A percentile compares a stretch with the other conserved stretches of the same genome.
These are phyloP conservation scores for Suillus lakei DNA, from an alignment of 768 basidiomycete species.

Conservation along the genomic window DNA sequence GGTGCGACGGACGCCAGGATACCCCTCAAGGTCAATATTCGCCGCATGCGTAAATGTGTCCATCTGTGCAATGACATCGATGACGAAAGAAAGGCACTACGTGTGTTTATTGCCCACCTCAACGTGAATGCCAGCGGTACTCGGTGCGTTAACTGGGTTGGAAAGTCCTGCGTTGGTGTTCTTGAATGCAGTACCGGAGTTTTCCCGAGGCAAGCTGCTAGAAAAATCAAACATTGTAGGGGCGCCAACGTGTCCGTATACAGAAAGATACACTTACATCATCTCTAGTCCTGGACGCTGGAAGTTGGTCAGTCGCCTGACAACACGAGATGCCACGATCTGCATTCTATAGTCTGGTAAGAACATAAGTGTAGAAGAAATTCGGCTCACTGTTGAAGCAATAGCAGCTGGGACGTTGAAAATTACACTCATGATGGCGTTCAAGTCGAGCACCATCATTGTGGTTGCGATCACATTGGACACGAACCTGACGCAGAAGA, in stretches of 20 bases:
- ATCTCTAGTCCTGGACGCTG: conserved; percentile 29
- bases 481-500: conserved; percentile 36
- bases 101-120: conserved; percentile 30
- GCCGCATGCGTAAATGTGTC: conserved; percentile 31
- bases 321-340: conserved; percentile 65
- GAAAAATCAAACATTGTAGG: not conserved
- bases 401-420: conserved; percentile 71
- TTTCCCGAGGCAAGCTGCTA: conserved; percentile 23
- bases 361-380: not conserved
- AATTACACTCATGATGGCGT: conserved; percentile 67
- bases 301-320: conserved; percentile 63
- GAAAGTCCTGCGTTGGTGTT: conserved; percentile 14
- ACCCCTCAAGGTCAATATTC: not conserved
- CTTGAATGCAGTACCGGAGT: conserved; percentile 23
- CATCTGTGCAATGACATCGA: conserved; percentile 23
- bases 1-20: not conserved
- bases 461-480: conserved; percentile 49
- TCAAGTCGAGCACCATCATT: conserved; percentile 70
- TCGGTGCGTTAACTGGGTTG: not conserved
- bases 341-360: conserved; percentile 20
- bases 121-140: conserved; percentile 33
- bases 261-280: conserved; percentile 25
- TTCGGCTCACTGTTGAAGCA: conserved; percentile 48
- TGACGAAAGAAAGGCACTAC: conserved; percentile 4
- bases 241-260: not conserved